Percentiles rank a stretch among this genome's conserved stretches.
phyloP scores from a whole-genome alignment of 305 asterid species.

The Fraxinus velutina region DNA sequence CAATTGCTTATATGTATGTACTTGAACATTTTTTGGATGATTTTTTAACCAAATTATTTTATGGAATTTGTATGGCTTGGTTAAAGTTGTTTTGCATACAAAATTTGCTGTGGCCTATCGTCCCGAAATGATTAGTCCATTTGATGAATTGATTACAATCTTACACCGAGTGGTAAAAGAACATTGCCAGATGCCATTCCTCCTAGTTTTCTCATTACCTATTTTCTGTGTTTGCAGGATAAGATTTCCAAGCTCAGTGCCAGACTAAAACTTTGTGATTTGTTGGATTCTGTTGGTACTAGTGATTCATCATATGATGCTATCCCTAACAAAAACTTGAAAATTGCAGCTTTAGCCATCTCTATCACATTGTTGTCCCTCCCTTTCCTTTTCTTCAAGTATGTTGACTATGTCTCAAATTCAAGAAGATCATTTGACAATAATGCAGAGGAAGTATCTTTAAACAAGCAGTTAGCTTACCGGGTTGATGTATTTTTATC shows the following conservation, averaged over 20 bases:
- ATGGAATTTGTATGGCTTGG: neutral
- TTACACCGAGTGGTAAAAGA: neutral
- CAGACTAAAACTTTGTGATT: slow-evolving; percentile 47
- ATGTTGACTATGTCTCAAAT: slow-evolving; percentile 57
- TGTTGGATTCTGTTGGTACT: slow-evolving; percentile 39
- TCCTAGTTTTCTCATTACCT: slow-evolving; percentile 13
- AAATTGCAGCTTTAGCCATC: slow-evolving; percentile 50
- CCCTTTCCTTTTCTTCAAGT: slow-evolving; percentile 68
- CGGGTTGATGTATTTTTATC: slow-evolving; percentile 72
- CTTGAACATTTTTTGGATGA: neutral
- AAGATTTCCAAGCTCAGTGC: slow-evolving; percentile 53
- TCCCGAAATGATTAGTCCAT: neutral
- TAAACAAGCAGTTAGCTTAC: slow-evolving; percentile 78
- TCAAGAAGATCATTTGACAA: slow-evolving; percentile 53
- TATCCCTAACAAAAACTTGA: slow-evolving; percentile 41
- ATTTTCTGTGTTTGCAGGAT: slow-evolving; percentile 43
- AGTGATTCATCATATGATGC: slow-evolving; percentile 30
- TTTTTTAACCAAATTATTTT: neutral
- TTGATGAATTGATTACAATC: neutral
- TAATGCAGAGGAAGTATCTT: slow-evolving; percentile 59
- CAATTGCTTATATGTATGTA: neutral
- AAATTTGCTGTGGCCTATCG: slow-evolving; percentile 1
- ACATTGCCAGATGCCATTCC: neutral
- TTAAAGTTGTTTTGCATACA: neutral
- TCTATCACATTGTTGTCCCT: slow-evolving; percentile 53